Conservation (phyloP, 2,329 filamentous ascomycete species). For the Fusarium devonianum region DNA sequence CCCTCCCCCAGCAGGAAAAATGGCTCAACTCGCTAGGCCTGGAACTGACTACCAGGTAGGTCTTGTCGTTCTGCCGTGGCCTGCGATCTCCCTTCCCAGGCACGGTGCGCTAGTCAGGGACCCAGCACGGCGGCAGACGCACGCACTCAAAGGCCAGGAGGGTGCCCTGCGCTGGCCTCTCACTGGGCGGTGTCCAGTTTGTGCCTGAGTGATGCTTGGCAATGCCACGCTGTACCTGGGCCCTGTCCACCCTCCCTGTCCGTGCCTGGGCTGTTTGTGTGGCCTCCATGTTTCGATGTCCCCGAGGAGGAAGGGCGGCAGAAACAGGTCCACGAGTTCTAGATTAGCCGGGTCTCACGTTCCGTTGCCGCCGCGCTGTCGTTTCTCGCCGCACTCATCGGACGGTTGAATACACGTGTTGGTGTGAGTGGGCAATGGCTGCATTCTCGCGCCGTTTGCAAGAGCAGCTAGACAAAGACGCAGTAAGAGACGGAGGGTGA, state of each 20-base stretch:
- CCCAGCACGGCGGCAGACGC: slow-evolving; percentile 34
- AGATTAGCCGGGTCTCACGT: no score
- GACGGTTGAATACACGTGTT: slow-evolving; percentile 4
- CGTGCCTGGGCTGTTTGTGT: slow-evolving; percentile 25
- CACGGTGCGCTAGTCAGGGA: slow-evolving; percentile 42
- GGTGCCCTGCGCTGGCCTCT: slow-evolving; percentile 20
- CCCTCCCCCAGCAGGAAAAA: slow-evolving; percentile 31
- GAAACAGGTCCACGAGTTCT: not conserved
- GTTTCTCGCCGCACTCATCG: slow-evolving; percentile 4
- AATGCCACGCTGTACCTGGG: slow-evolving; percentile 29
- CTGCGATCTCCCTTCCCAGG: slow-evolving; percentile 26
- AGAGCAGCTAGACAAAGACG: slow-evolving; percentile 2
- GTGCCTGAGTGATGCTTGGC: slow-evolving; percentile 19
- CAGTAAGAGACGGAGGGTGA: slow-evolving; percentile 15
- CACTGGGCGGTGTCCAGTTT: slow-evolving; percentile 26
- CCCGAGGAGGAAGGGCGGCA: not conserved
- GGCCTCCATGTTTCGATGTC: slow-evolving; percentile 6
- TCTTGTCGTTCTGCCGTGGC: slow-evolving; percentile 3
- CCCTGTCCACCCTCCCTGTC: slow-evolving; percentile 16
- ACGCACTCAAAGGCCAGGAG: slow-evolving; percentile 36
- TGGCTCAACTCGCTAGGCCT: slow-evolving; percentile 36
- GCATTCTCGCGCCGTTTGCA: slow-evolving; percentile 21
- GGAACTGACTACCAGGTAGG: slow-evolving; percentile 25
- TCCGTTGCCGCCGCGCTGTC: not conserved
- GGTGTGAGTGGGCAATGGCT: slow-evolving; percentile 27